These are phyloP conservation scores for Pichia thaimueangensis DNA, from an alignment of 805 yeast species.

Conservation along the genomic window DNA sequence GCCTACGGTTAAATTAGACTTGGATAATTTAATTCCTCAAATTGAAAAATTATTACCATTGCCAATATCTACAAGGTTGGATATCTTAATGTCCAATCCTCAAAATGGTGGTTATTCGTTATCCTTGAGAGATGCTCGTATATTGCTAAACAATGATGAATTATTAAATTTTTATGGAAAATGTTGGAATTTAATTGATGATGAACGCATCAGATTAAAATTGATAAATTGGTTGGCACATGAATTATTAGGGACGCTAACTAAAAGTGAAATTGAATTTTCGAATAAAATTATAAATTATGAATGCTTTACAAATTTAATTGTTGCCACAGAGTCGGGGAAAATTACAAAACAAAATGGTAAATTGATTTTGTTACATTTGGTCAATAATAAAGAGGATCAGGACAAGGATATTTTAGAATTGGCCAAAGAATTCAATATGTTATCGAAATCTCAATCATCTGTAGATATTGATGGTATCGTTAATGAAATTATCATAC, in stretches of 20 bases:
- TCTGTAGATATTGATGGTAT: constrained; percentile 27
- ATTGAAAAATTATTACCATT: constrained; percentile 39
- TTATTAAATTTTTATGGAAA: constrained; percentile 48
- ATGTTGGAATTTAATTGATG: constrained; percentile 30
- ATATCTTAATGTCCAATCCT: constrained; percentile 38
- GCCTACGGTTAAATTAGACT: constrained; percentile 47
- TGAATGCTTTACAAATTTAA: constrained; percentile 45
- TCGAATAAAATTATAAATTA: constrained; percentile 32
- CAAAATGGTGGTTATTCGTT: constrained; percentile 34
- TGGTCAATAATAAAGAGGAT: constrained; percentile 45
- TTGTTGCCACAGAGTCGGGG: constrained; percentile 40
- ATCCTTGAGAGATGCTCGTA: constrained; percentile 67
- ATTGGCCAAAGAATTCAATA: constrained; percentile 50
- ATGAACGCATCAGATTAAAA: constrained; percentile 10
- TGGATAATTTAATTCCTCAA: constrained; percentile 37
- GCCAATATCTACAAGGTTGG: constrained; percentile 55
- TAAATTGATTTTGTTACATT: constrained; percentile 54
- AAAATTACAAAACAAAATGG: constrained; percentile 56
- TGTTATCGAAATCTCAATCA: constrained; percentile 21
- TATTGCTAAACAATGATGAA: constrained; percentile 46
- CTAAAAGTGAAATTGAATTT: constrained; percentile 40
- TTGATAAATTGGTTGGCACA: constrained; percentile 61
- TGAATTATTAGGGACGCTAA: constrained; percentile 65
- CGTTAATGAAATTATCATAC: constrained; percentile 24
- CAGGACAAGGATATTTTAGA: constrained; percentile 28